phyloP scores from a whole-genome alignment of 2,329 filamentous ascomycete species.

The Parastagonospora nodorum region DNA sequence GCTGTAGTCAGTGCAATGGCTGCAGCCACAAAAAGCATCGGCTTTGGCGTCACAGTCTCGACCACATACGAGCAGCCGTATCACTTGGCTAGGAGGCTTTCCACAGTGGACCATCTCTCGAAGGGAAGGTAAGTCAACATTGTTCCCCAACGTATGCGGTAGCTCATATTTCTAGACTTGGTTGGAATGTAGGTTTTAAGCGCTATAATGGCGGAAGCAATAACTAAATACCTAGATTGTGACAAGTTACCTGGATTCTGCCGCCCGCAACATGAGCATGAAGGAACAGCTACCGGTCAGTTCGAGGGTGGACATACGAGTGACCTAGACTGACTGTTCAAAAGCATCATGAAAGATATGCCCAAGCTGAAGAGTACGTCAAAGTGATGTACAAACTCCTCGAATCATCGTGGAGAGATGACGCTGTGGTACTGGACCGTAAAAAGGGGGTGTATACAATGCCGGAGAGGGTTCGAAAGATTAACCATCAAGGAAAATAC shows the following conservation, averaged over 20 bases:
- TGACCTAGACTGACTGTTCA: constrained; percentile 50
- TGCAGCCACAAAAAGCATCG: constrained; percentile 68
- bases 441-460: constrained; percentile 65
- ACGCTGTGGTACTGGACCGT: constrained; percentile 66
- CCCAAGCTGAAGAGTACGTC: constrained; percentile 71
- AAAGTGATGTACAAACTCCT: constrained; percentile 71
- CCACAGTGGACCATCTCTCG: constrained; percentile 69
- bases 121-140: constrained; percentile 55
- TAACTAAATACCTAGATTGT: constrained; percentile 54
- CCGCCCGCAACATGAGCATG: constrained; percentile 66
- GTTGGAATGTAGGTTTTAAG: constrained; percentile 29
- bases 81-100: constrained; percentile 67
- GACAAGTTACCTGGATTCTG: constrained; percentile 70
- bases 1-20: constrained; percentile 70
- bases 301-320: constrained; percentile 62
- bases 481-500: constrained; percentile 72
- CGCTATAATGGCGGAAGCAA: neutral
- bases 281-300: constrained; percentile 58
- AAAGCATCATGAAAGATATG: constrained; percentile 70
- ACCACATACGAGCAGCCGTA: constrained; percentile 74
- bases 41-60: constrained; percentile 70
- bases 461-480: constrained; percentile 63
- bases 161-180: constrained; percentile 18
- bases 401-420: constrained; percentile 69
- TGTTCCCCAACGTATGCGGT: neutral